A percentile compares a stretch with the other conserved stretches of the same genome.
phyloP scores from a whole-genome alignment of 495 filamentous ascomycete genomes.

The Neurospora sp. region DNA sequence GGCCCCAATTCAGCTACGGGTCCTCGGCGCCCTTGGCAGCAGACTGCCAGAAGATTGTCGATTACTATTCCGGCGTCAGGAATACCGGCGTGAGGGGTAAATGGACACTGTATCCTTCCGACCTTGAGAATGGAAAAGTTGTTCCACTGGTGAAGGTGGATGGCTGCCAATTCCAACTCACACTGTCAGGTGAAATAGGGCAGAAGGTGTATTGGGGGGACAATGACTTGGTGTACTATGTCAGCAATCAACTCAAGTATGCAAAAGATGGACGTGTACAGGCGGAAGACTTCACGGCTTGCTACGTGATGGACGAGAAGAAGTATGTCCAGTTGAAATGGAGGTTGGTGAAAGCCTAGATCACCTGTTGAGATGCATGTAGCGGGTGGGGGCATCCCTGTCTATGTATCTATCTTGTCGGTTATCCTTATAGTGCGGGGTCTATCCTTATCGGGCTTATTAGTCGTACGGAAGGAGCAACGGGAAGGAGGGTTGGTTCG shows the following conservation, averaged over 20 bases:
- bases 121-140: neutral
- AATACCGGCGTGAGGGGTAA: constrained; percentile 7
- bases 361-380: neutral
- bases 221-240: neutral
- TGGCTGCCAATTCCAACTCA: neutral
- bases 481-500: neutral
- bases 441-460: neutral
- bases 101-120: neutral
- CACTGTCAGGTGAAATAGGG: neutral
- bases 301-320: neutral
- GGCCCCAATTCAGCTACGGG: neutral
- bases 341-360: neutral
- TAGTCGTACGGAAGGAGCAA: neutral
- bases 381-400: neutral
- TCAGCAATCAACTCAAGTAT: neutral
- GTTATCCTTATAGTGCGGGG: neutral
- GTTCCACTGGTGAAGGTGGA: neutral
- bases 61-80: constrained; percentile 15
- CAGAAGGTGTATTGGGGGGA: neutral
- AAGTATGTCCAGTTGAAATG: neutral
- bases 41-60: neutral
- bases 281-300: neutral
- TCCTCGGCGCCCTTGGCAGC: neutral
- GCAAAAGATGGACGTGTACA: neutral
- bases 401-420: neutral